Base-by-base conservation (phyloP, 2,329 filamentous ascomycete genomes). In the Aspergillus transmontanensis region DNA sequence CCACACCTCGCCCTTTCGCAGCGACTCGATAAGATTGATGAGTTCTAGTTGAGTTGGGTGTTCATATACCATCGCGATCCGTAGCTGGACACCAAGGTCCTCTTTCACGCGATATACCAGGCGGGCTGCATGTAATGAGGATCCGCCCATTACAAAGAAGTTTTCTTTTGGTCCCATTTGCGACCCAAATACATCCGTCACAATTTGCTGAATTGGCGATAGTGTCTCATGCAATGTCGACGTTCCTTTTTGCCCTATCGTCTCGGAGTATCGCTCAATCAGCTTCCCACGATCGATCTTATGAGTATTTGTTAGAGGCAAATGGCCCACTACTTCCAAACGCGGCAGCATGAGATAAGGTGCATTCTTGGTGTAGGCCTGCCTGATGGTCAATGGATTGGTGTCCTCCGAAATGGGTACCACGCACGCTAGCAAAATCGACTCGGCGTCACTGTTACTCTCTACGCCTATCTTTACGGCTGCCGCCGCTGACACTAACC, bases 231-330 rank as follows among this genome's bases (percentile, higher is more conserved):
- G 1, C 30, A 19, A 19, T 9, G 6, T 26, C 2, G 12, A 16
- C 12, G 28, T 16, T 32, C 4, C 9, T 11, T 6, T 55, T 14
- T n/a, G 41, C 32, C 51, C 28, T n/a, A 34, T 6, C 2, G 26
- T 34, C 36, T 60, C n/a, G 23, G 46, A 57, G 45, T 68, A 68
- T 10, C 58, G 19, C 23, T 57, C 32, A 9, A 51, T 53, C 16
- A 73, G 53, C 3, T 56, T 39, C 30, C 65, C 64, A 23, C 72
- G 67, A 43, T 73, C 72, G 1, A 92, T 85, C 76, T 93, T 93
- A 66, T 89, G 89, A 68, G 91, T 91, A 9, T 87, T 88, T 72
- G 90, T 92, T 6, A 93, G 76, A 1, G 90, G 90, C 51, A 93
- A 53, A 63, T 86, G 85, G 50, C 86, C 80, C 58, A 93, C 85